Evolutionary conservation across 768 basidiomycete genomes (phyloP), one percentile per base, ranked within the genome.

Genomic region (Boletus tylopilopsis): DNA sequence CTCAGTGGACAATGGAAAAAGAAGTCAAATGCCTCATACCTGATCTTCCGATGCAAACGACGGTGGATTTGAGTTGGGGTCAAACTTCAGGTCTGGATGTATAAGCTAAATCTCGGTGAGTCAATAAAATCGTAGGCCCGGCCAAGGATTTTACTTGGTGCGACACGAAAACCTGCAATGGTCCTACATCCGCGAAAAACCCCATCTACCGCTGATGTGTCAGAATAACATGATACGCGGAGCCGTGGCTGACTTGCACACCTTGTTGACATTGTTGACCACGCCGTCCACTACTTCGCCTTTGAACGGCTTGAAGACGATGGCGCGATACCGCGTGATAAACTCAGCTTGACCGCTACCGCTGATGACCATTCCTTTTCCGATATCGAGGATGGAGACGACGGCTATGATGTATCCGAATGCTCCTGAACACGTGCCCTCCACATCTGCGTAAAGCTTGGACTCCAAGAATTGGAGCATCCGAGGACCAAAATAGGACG

Each of bases 251-350:
- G n/a, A n/a, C n/a, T n/a, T n/a, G n/a, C 84, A 61, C 58, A 93
- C 95, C 80, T 96, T 96, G 68, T 85, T 94, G 30, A 99, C 96
- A 53, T 90, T 94, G 61, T 86, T 87, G 16, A 99, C 95, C 4
- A 94, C 85, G 0, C 93, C 95, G 66, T 99, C 96, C 16, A 99
- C 90, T 5, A 97, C 95, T 66, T 99, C 95, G 10, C 94, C 94
- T 69, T 97, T 96, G 79, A 98, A 98, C n/a, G 96, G 96, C 70
- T 97, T 94, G 80, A 96, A 97, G 18, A 99, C 95, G 56, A 99
- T 93, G 6, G 96, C 96, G 23, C 88, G 84, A 71, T 98, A 99
- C 47, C 87, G 77, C 19, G 93, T 92, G 55, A 91, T 79, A 68
- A 99, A 99, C 71, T 97, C 92, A 5, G 96, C 96, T 70, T 95